Evolutionary conservation across 2,329 filamentous ascomycete species (phyloP).

Genomic region (Paraphaeosphaeria sporulosa): DNA sequence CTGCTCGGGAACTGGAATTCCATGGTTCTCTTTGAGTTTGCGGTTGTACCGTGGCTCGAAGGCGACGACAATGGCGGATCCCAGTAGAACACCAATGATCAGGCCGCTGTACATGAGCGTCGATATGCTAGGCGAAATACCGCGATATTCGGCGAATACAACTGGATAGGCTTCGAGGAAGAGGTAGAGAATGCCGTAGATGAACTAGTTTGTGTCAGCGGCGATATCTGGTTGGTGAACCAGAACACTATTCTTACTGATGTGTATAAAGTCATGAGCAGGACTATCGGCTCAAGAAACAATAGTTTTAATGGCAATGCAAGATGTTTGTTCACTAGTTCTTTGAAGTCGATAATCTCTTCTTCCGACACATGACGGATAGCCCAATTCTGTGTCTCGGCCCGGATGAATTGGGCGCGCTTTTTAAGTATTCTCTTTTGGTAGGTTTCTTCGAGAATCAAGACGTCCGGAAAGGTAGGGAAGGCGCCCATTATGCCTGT

Average conservation of each 20-base stretch:
- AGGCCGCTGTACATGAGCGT: not conserved
- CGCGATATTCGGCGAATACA: constrained; percentile 1
- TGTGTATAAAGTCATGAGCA: not conserved
- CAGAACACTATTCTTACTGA: not conserved
- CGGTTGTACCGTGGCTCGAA: constrained; percentile 1
- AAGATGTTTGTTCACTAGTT: not conserved
- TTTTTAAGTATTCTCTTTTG: not conserved
- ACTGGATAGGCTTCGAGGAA: constrained; percentile 5
- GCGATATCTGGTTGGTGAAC: not conserved
- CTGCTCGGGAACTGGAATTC: not conserved
- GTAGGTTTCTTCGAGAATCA: not conserved
- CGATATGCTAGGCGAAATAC: not conserved
- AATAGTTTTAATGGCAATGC: not conserved
- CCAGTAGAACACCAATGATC: not conserved
- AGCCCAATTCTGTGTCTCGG: not conserved
- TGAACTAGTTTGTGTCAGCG: not conserved
- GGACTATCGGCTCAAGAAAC: not conserved
- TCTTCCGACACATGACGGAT: not conserved
- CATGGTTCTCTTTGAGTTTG: not conserved
- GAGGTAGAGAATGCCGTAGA: not conserved
- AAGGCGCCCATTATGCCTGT: not conserved
- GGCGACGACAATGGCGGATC: constrained; percentile 2
- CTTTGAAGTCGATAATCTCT: not conserved
- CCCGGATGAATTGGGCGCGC: not conserved
- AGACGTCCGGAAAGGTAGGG: not conserved